A percentile compares a stretch with the other conserved stretches of the same genome.
These are phyloP conservation scores for Candida ovalis DNA, from an alignment of 805 yeast genomes.

Conservation along the genomic window DNA sequence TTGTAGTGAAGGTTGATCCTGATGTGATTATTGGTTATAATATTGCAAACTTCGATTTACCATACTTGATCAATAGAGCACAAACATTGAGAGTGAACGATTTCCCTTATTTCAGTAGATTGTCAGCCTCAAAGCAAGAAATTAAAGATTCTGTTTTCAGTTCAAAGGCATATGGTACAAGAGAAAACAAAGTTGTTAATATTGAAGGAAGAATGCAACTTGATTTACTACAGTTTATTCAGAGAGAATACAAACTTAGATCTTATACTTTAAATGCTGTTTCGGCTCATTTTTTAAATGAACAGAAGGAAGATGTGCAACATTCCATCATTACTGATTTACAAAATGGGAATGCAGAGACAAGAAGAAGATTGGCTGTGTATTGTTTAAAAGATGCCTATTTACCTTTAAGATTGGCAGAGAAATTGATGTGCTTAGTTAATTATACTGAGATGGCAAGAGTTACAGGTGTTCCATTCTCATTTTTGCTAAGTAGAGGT, in stretches of 20 bases:
- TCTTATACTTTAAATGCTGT: constrained; percentile 95
- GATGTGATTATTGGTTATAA: constrained; percentile 97
- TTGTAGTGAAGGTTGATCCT: constrained; percentile 81
- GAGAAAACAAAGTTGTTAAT: constrained; percentile 86
- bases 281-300: constrained; percentile 87
- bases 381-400: constrained; percentile 97
- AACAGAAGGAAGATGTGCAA: constrained; percentile 97
- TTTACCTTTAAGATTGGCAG: constrained; percentile 80
- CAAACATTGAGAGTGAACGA: constrained; percentile 54
- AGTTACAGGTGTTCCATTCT: constrained; percentile 97
- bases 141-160: constrained; percentile 79
- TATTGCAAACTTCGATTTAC: constrained; percentile 91
- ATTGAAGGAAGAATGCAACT: constrained; percentile 96
- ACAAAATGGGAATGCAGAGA: constrained; percentile 88
- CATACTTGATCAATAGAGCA: constrained; percentile 88
- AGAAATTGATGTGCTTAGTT: constrained; percentile 92
- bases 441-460: constrained; percentile 99
- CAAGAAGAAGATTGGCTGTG: constrained; percentile 92
- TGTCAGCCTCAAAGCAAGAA: constrained; percentile 65
- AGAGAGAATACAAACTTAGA: constrained; percentile 91
- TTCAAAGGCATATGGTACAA: constrained; percentile 94
- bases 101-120: constrained; percentile 87
- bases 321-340: constrained; percentile 93
- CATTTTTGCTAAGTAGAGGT: constrained; percentile 84
- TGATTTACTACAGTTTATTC: constrained; percentile 87